These are phyloP conservation scores for Mesembryanthemum crystallinum DNA, from an alignment of 148 eudicot species.

Conservation along the genomic window DNA sequence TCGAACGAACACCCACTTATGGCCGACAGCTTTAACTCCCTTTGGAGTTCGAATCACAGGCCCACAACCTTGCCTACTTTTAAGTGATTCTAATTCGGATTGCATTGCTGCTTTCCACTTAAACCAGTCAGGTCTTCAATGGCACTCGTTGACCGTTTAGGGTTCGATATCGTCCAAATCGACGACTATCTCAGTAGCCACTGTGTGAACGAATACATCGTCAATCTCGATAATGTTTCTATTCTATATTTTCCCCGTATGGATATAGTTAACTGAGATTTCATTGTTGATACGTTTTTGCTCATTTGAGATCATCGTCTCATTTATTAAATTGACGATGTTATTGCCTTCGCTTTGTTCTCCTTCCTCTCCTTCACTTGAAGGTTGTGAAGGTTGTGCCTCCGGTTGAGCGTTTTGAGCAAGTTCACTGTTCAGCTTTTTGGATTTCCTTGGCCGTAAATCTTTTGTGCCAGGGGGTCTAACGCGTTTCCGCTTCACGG, in stretches of 20 bases:
- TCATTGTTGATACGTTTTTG: neutral
- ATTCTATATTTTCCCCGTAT: neutral
- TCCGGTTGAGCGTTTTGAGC: no score
- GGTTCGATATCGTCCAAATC: neutral
- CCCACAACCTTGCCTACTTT: neutral
- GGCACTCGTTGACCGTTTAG: neutral
- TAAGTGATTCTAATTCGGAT: neutral
- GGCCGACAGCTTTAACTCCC: neutral
- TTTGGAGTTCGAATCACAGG: neutral
- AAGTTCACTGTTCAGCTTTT: no score
- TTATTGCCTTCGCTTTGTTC: neutral
- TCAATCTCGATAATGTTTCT: neutral
- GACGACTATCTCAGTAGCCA: no score
- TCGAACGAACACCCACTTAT: neutral
- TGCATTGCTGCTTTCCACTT: neutral
- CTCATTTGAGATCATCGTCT: neutral
- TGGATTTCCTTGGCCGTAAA: neutral
- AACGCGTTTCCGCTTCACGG: neutral
- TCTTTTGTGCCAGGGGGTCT: neutral
- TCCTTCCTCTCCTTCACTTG: neutral
- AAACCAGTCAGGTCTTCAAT: neutral
- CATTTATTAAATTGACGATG: no score
- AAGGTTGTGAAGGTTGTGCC: neutral
- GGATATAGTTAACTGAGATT: conserved; percentile 11
- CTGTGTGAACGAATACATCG: no score